A percentile compares a stretch with the other conserved stretches of the same genome.
Conservation (phyloP, 1,139 yeast species). For the Taphrina betulina region DNA sequence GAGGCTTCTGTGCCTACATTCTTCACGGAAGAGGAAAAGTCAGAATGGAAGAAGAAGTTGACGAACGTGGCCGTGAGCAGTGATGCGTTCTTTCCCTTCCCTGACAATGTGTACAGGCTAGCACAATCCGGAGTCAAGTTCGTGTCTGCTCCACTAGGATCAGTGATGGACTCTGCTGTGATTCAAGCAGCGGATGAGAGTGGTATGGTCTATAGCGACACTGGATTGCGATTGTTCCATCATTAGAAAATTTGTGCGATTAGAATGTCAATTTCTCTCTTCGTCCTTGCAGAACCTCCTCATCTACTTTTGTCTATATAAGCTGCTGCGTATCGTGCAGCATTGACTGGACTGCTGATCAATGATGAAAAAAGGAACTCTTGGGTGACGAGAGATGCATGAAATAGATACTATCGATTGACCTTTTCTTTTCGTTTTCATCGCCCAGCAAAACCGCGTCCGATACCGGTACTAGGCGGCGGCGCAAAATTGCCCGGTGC, state of each 20-base stretch:
- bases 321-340: no score
- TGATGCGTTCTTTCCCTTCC: constrained; percentile 99
- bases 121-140: constrained; percentile 93
- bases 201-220: constrained; percentile 85
- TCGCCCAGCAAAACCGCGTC: constrained; percentile 16
- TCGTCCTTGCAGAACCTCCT: no score
- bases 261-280: no score
- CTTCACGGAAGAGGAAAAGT: constrained; percentile 75
- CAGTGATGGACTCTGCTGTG: constrained; percentile 96
- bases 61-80: constrained; percentile 86
- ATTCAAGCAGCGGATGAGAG: constrained; percentile 91
- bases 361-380: no score
- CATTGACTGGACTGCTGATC: no score
- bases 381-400: neutral
- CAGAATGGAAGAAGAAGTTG: constrained; percentile 78
- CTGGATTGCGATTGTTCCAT: constrained; percentile 96
- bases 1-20: constrained; percentile 66
- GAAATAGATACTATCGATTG: neutral
- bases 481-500: constrained; percentile 21
- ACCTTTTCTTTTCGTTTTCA: neutral
- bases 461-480: constrained; percentile 6
- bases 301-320: no score
- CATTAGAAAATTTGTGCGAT: constrained; percentile 63
- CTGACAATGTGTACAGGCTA: constrained; percentile 97
- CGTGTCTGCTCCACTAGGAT: constrained; percentile 95